phyloP scores from a whole-genome alignment of 805 yeast species.

The Saccharomyces eubayanus region DNA sequence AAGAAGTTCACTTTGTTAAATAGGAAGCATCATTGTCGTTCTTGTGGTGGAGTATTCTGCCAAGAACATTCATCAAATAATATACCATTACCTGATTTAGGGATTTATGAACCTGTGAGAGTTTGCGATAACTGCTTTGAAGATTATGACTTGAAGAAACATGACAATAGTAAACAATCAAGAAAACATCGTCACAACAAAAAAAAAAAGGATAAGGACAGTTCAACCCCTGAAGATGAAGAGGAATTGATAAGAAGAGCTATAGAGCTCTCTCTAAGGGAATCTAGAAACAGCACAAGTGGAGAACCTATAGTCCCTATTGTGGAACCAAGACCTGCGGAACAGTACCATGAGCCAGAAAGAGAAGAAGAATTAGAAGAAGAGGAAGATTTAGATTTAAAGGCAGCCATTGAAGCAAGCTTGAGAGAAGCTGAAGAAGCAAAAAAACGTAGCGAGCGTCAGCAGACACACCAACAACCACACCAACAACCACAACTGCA shows the following conservation, averaged over 20 bases:
- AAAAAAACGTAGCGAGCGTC: conserved; percentile 23
- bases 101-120: conserved; percentile 81
- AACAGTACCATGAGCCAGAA: conserved; percentile 3
- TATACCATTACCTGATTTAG: conserved; percentile 69
- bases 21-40: conserved; percentile 92
- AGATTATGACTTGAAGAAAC: conserved; percentile 41
- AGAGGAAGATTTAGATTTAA: conserved; percentile 80
- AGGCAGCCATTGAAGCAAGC: conserved; percentile 91
- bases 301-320: conserved; percentile 28
- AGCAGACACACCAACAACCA: conserved; percentile 5
- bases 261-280: conserved; percentile 67
- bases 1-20: conserved; percentile 69
- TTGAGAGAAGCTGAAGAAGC: conserved; percentile 56
- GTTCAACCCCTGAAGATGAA: conserved; percentile 37
- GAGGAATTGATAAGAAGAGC: conserved; percentile 76
- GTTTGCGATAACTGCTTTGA: conserved; percentile 87
- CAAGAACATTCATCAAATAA: conserved; percentile 73
- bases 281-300: conserved; percentile 24
- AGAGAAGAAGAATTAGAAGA: conserved; percentile 27
- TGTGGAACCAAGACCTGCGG: conserved; percentile 5
- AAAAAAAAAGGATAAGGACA: conserved; percentile 36
- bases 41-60: conserved; percentile 93
- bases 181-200: conserved; percentile 5
- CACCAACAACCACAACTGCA: conserved; percentile 8
- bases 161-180: conserved; percentile 11